Evolutionary conservation across 331 rosid species (phyloP), one percentile per base, ranked within the genome.

Genomic region (Acacia concinna): DNA sequence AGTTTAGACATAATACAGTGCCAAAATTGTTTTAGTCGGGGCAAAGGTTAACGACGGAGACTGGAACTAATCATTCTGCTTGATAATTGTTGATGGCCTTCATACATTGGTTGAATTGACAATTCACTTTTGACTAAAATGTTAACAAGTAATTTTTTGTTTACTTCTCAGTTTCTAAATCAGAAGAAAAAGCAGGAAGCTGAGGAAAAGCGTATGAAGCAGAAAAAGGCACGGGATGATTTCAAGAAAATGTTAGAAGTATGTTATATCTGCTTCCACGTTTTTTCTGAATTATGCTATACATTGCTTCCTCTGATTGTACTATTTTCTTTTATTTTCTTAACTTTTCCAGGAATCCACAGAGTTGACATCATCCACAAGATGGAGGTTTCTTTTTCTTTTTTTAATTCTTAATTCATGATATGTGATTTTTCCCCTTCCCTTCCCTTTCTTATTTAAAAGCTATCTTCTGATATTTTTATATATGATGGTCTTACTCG

Each of bases 201-300:
- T 3, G 97, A 94, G 74, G 97, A 94, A 70, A 94, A 90, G 66
- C 95, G 98, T 23, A 81, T 27, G 73, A 92, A 90, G 79, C 92
- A 86, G 66, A 94, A 91, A 88, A 94, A 83, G 75, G 88, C 97
- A 38, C 90, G 92, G 83, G 98, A 92, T 78, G 98, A 94, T 71
- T 94, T 92, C 85, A 89, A 74, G 77, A 91, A 82, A 83, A 91
- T 94, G 98, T 88, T 92, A 81, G 97, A 94, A 84, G 98, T 94
- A 89, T 63, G 97, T 85, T 35, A 4, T 82, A 62, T 74, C 69
- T 79, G 54, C 67, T 60, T 63, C 59, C 13, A 27, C 35, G 37
- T 75, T 75, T 81, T 60, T 80, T 73, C 44, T 73, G n/a, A 59
- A 77, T 31, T 76, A 20, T 71, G 52, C n/a, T 51, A 76, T 65